Conservation (phyloP, 805 yeast genomes). For the Candida loeiensis region DNA sequence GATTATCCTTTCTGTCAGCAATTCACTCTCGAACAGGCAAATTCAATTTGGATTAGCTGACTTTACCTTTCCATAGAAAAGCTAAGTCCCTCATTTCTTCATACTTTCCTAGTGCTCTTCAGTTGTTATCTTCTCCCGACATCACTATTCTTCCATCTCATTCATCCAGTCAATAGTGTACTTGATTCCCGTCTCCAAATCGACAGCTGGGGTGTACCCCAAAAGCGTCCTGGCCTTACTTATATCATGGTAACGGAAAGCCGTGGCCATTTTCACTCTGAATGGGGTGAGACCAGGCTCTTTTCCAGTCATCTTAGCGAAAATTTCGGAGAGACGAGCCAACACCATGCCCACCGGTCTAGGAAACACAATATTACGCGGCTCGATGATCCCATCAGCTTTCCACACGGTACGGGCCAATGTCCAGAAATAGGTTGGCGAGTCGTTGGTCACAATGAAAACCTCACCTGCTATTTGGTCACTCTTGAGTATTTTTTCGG, state of each 20-base stretch:
- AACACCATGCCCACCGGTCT: constrained; percentile 74
- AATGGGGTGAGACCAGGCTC: constrained; percentile 96
- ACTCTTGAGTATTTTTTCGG: constrained; percentile 61
- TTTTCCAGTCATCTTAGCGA: constrained; percentile 67
- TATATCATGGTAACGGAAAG: constrained; percentile 89
- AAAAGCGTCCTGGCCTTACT: constrained; percentile 75
- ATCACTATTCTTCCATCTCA: constrained; percentile 43
- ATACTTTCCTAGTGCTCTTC: too few species aligned
- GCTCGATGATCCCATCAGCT: constrained; percentile 84
- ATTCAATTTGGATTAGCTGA: too few species aligned
- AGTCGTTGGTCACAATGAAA: constrained; percentile 88
- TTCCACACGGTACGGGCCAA: constrained; percentile 96
- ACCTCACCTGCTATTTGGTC: constrained; percentile 72
- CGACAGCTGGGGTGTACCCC: constrained; percentile 79
- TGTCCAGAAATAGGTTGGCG: constrained; percentile 96
- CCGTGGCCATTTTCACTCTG: constrained; percentile 89
- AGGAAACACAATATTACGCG: constrained; percentile 60
- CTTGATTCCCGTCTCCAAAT: constrained; percentile 72
- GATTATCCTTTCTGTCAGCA: too few species aligned
- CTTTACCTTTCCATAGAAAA: too few species aligned
- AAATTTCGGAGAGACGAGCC: constrained; percentile 77
- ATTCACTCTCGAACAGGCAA: too few species aligned
- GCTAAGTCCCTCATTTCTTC: too few species aligned
- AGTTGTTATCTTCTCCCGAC: too few species aligned
- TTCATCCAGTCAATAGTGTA: constrained; percentile 87